These are phyloP conservation scores for Linderniella brevidens DNA, from an alignment of 257 asterid genomes.

Conservation along the genomic window DNA sequence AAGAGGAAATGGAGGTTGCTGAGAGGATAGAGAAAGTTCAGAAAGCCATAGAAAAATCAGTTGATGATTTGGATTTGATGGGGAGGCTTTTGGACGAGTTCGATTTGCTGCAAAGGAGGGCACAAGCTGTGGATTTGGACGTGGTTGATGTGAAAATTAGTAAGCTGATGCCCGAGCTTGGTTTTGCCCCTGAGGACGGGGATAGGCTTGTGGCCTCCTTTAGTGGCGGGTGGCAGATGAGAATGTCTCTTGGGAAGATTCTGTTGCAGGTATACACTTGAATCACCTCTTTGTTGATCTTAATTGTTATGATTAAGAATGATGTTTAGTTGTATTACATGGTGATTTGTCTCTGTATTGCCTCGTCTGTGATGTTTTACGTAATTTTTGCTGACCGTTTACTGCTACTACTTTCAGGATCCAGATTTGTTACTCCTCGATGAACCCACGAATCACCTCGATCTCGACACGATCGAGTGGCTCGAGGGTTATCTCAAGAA, in stretches of 20 bases:
- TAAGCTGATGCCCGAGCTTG: constrained; percentile 91
- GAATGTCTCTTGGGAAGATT: constrained; percentile 98
- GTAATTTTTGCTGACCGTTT: constrained; percentile 7
- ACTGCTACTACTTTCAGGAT: constrained; percentile 37
- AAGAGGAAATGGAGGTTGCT: constrained; percentile 93
- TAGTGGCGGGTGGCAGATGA: constrained; percentile 99
- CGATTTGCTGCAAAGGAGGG: constrained; percentile 90
- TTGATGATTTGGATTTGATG: constrained; percentile 89
- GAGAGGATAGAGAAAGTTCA: constrained; percentile 84
- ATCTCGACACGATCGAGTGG: constrained; percentile 97
- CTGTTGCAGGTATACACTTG: constrained; percentile 68
- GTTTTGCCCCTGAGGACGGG: constrained; percentile 68
- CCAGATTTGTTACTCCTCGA: constrained; percentile 80
- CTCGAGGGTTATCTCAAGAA: constrained; percentile 82
- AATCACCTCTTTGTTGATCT: neutral
- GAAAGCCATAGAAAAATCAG: constrained; percentile 82
- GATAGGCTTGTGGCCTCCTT: constrained; percentile 96
- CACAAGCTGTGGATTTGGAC: constrained; percentile 92
- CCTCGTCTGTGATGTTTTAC: neutral
- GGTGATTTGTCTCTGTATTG: too few species aligned
- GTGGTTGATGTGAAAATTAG: constrained; percentile 76
- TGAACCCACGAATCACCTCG: constrained; percentile 98
- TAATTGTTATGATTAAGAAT: neutral
- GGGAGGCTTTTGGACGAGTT: constrained; percentile 96
- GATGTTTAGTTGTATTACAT: neutral